phyloP scores from a whole-genome alignment of 2,329 filamentous ascomycete genomes.

The Cladobotryum protrusum region DNA sequence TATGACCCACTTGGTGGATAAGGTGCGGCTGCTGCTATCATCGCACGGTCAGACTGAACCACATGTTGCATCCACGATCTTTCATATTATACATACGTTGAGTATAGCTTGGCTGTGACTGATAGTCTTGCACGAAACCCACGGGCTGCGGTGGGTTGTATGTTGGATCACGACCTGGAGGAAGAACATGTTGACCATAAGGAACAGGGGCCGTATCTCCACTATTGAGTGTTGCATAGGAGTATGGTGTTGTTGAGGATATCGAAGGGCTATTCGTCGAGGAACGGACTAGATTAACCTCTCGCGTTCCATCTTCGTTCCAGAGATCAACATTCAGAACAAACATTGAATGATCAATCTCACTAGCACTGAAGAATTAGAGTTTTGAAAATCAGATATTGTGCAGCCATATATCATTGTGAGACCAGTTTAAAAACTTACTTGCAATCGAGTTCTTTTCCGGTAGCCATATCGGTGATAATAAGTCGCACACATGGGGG shows the following conservation, averaged over 20 bases:
- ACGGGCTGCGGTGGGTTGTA: constrained; percentile 24
- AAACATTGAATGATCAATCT: constrained; percentile 35
- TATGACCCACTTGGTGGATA: constrained; percentile 29
- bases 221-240: constrained; percentile 52
- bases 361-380: constrained; percentile 17
- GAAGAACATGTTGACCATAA: constrained; percentile 31
- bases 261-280: constrained; percentile 68
- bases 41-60: neutral
- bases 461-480: constrained; percentile 66
- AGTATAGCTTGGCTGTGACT: constrained; percentile 24
- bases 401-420: too few relatives aligned
- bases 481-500: constrained; percentile 85
- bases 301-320: constrained; percentile 57
- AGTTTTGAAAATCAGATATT: neutral
- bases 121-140: constrained; percentile 29
- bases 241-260: constrained; percentile 70
- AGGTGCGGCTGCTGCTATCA: constrained; percentile 17
- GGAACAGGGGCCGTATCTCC: constrained; percentile 21
- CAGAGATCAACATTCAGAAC: constrained; percentile 63
- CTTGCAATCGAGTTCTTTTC: constrained; percentile 79
- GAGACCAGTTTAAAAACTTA: constrained; percentile 40
- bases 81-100: constrained; percentile 22
- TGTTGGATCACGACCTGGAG: constrained; percentile 31
- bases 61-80: neutral
- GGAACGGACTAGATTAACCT: constrained; percentile 60